Percentiles rank a stretch among this genome's conserved stretches.
These are phyloP conservation scores for Astragalus glycyphyllos DNA, from an alignment of 306 rosid genomes.

Conservation along the genomic window DNA sequence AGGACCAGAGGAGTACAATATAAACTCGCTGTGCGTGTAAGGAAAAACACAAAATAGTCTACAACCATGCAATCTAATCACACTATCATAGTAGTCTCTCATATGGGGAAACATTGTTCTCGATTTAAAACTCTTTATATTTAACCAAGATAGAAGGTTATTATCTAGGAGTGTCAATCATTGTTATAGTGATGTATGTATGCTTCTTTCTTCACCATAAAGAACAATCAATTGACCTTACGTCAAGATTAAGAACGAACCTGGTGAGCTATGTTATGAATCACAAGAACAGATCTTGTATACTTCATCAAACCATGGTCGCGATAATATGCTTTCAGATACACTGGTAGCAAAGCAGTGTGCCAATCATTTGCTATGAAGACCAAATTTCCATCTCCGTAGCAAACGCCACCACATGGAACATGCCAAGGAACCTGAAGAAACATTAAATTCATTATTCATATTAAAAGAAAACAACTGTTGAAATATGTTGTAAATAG, in stretches of 20 bases:
- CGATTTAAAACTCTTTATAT: slow-evolving; percentile 22
- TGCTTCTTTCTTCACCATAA: slow-evolving; percentile 31
- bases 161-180: neutral
- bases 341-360: slow-evolving; percentile 91
- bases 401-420: slow-evolving; percentile 94
- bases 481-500: no score
- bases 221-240: neutral
- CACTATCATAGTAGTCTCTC: neutral
- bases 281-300: slow-evolving; percentile 87
- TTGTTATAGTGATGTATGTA: neutral
- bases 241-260: slow-evolving; percentile 49
- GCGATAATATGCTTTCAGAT: slow-evolving; percentile 86
- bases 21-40: neutral
- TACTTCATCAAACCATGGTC: slow-evolving; percentile 81
- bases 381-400: slow-evolving; percentile 98
- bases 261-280: slow-evolving; percentile 99
- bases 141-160: slow-evolving; percentile 6
- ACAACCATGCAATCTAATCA: neutral
- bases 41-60: slow-evolving; percentile 27
- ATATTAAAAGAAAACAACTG: slow-evolving; percentile 8
- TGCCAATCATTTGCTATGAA: slow-evolving; percentile 99
- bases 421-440: slow-evolving; percentile 94
- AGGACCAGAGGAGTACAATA: no score
- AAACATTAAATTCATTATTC: slow-evolving; percentile 38
- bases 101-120: slow-evolving; percentile 34